These are phyloP conservation scores for California macrophylla DNA, from an alignment of 441 rosid genomes.

Conservation along the genomic window DNA sequence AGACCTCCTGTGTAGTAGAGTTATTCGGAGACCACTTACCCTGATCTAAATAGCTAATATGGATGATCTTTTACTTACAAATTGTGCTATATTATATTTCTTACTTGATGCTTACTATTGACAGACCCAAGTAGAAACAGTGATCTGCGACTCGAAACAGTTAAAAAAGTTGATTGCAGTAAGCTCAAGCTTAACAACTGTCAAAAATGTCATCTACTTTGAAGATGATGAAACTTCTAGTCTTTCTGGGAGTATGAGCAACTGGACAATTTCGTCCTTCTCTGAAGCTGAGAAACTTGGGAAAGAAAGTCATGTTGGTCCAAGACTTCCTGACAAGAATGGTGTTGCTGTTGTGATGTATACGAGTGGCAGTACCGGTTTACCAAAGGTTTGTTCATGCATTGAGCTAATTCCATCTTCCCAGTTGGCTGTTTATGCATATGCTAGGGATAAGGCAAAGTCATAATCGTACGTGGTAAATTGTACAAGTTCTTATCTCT, in stretches of 20 bases:
- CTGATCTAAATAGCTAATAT: neutral
- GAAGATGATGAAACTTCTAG: slow-evolving; percentile 46
- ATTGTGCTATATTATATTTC: neutral
- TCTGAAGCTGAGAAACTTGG: slow-evolving; percentile 77
- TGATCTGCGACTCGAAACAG: slow-evolving; percentile 73
- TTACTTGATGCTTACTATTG: slow-evolving; percentile 20
- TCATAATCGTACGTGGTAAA: too few relatives aligned
- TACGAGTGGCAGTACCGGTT: slow-evolving; percentile 92
- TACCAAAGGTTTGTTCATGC: slow-evolving; percentile 60
- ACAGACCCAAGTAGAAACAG: slow-evolving; percentile 74
- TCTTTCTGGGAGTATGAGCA: slow-evolving; percentile 25
- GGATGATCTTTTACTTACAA: slow-evolving; percentile 3
- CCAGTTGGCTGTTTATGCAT: neutral
- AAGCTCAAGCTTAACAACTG: slow-evolving; percentile 40
- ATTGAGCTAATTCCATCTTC: slow-evolving; percentile 2
- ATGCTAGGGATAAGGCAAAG: neutral
- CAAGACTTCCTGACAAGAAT: slow-evolving; percentile 60
- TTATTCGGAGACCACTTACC: neutral
- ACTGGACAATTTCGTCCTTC: slow-evolving; percentile 54
- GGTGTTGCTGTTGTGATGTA: slow-evolving; percentile 76
- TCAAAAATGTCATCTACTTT: slow-evolving; percentile 64
- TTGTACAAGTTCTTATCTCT: too few relatives aligned
- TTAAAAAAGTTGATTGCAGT: slow-evolving; percentile 54
- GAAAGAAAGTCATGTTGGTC: slow-evolving; percentile 36
- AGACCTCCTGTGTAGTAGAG: neutral